Evolutionary conservation across 306 rosid species (phyloP), one percentile per base, ranked within the genome.

Genomic region (Prunus mira): DNA sequence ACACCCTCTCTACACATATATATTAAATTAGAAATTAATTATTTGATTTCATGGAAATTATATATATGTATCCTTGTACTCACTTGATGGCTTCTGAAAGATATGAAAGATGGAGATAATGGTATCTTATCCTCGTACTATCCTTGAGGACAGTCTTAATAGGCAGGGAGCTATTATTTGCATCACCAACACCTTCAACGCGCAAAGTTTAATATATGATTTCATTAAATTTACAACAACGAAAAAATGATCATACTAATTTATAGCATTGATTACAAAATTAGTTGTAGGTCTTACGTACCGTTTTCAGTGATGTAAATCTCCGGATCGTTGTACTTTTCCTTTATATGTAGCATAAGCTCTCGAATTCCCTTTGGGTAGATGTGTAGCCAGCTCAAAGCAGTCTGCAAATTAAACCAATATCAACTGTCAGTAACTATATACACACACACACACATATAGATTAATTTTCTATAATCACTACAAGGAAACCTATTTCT

Each of bases 291-390:
- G 9, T 7, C 9, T 6, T 38, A 38, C 43, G 9, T 38, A 88
- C 96, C 96, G 58, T 88, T 91, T 72, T 91, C 96, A 19, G 90
- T 91, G 22, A 91, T 72, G 81, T 78, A 80, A 43, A 91, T 65
- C 2, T 73, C 41, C 25, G 94, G 91, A 58, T 85, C 69, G 8
- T 86, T 82, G 81, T 83, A 89, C 0, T 67, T 68, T 12, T 69
- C 43, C 72, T 52, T 84, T 25, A 87, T 28, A 25, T 85, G 58
- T 20, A 28, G 8, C 75, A 79, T 5, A 46, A 87, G 76, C 30
- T 51, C 46, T 63, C 54, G 80, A 51, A 91, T 67, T 68, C 96
- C 91, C 69, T 66, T 79, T 0, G 96, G 96, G 72, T 77, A 80
- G 41, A 87, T 67, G 69, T 9, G 79, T n/a, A 91, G 88, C 93